Conservation (phyloP, 805 yeast species). For the Torulaspora delbrueckii region DNA sequence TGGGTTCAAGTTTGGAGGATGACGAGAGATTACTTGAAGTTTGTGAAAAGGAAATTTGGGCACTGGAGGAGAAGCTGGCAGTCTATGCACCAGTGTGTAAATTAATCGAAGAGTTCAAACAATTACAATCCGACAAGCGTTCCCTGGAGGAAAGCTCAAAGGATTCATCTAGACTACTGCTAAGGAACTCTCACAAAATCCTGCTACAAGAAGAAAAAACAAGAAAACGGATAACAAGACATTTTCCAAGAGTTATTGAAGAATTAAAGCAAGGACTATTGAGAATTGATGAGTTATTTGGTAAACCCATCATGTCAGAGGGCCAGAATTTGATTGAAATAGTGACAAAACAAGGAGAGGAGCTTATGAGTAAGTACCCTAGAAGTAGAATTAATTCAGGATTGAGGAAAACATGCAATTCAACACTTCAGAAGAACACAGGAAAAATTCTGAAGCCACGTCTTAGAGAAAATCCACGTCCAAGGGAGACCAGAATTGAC, state of each 20-base stretch:
- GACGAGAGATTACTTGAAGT: conserved; percentile 57
- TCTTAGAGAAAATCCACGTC: background rate
- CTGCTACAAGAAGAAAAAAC: conserved; percentile 74
- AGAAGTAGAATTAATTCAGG: conserved; percentile 28
- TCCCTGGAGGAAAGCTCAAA: conserved; percentile 64
- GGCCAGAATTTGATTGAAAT: conserved; percentile 28
- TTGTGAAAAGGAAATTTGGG: conserved; percentile 59
- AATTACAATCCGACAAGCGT: conserved; percentile 53
- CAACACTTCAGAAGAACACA: background rate
- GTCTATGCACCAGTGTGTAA: conserved; percentile 51
- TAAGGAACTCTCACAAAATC: conserved; percentile 73
- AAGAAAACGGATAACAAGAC: conserved; percentile 60
- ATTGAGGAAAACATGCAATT: background rate
- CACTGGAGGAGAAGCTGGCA: conserved; percentile 47
- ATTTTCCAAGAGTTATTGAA: conserved; percentile 58
- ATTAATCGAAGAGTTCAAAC: conserved; percentile 51
- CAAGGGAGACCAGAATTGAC: background rate
- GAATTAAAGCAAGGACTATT: conserved; percentile 46
- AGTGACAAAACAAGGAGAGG: conserved; percentile 32
- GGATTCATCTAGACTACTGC: conserved; percentile 73
- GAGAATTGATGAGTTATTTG: conserved; percentile 44
- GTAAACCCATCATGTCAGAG: conserved; percentile 35
- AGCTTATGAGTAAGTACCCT: conserved; percentile 31
- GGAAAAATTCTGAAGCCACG: conserved; percentile 1
- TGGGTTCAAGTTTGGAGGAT: conserved; percentile 32